phyloP scores from a whole-genome alignment of 805 yeast species.

The Myxozyma udenii region DNA sequence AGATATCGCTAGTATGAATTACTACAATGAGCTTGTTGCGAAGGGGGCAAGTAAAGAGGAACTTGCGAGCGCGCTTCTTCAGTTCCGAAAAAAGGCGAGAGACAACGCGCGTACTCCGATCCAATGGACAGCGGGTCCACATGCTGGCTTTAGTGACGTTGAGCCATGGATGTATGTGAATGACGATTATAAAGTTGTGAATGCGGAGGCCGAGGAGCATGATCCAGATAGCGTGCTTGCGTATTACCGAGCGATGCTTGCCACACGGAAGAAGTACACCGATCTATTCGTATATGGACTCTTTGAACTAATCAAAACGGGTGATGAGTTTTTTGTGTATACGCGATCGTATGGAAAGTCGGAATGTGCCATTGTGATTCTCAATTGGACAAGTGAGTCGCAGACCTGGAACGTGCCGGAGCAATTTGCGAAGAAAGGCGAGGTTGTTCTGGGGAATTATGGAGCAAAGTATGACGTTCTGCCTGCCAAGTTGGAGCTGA shows the following conservation, averaged over 20 bases:
- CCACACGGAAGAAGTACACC: slow-evolving; percentile 44
- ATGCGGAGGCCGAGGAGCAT: slow-evolving; percentile 45
- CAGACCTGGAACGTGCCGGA: slow-evolving; percentile 9
- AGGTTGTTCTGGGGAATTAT: slow-evolving; percentile 6
- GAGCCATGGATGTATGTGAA: slow-evolving; percentile 52
- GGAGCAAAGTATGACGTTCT: not conserved
- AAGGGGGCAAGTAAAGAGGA: slow-evolving; percentile 1
- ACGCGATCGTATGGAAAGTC: slow-evolving; percentile 1
- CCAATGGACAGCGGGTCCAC: slow-evolving; percentile 46
- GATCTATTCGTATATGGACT: slow-evolving; percentile 48
- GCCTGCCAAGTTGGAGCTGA: not conserved
- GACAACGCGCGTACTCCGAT: slow-evolving; percentile 55
- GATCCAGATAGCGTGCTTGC: slow-evolving; percentile 47
- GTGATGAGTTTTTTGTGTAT: slow-evolving; percentile 8
- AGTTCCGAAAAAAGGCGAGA: slow-evolving; percentile 44
- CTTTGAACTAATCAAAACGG: slow-evolving; percentile 44
- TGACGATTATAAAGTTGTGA: slow-evolving; percentile 49
- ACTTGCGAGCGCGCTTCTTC: not conserved
- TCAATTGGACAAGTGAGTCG: not conserved
- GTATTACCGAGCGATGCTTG: slow-evolving; percentile 47
- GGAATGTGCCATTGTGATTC: slow-evolving; percentile 2
- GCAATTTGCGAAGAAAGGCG: not conserved
- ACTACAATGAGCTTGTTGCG: slow-evolving; percentile 34
- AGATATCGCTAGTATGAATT: slow-evolving; percentile 50
- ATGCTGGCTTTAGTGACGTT: slow-evolving; percentile 34